Conservation (phyloP, 805 yeast genomes). For the Yamadazyma scolyti region DNA sequence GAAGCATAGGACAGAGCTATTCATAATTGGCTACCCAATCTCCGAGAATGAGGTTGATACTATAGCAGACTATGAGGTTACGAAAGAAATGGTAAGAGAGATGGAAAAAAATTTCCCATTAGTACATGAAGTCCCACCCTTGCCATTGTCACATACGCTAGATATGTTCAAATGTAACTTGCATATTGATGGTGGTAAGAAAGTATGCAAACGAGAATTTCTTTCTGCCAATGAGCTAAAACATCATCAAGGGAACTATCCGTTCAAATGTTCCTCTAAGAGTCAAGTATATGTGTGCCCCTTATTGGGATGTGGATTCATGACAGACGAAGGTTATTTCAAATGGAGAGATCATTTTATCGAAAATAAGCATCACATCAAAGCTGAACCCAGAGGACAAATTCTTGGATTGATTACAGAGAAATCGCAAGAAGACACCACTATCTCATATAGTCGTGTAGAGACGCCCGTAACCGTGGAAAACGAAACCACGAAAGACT, state of each 20-base stretch:
- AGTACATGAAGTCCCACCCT: constrained; percentile 17
- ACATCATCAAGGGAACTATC: constrained; percentile 15
- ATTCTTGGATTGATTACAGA: too few species aligned
- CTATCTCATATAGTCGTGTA: too few species aligned
- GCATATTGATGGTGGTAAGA: constrained; percentile 5
- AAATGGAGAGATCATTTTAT: constrained; percentile 28
- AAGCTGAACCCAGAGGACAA: constrained; percentile 6
- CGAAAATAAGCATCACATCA: constrained; percentile 12
- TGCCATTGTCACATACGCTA: constrained; percentile 18
- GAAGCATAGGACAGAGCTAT: constrained; percentile 15
- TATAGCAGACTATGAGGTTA: background rate
- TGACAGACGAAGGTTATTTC: constrained; percentile 30
- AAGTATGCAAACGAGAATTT: constrained; percentile 12
- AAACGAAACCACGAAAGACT: background rate
- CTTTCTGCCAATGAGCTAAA: constrained; percentile 13
- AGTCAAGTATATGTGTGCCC: constrained; percentile 36
- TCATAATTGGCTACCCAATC: constrained; percentile 24
- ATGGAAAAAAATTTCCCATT: constrained; percentile 19
- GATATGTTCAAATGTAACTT: constrained; percentile 14
- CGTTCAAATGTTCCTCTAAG: constrained; percentile 22
- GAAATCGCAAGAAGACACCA: too few species aligned
- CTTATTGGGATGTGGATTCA: constrained; percentile 36
- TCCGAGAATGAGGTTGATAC: constrained; percentile 6
- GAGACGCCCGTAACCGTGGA: too few species aligned
- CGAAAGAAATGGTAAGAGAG: constrained; percentile 6